Evolutionary conservation across 2,329 filamentous ascomycete genomes (phyloP), one percentile per base, ranked within the genome.

Genomic region (Leptosphaerulina australis): DNA sequence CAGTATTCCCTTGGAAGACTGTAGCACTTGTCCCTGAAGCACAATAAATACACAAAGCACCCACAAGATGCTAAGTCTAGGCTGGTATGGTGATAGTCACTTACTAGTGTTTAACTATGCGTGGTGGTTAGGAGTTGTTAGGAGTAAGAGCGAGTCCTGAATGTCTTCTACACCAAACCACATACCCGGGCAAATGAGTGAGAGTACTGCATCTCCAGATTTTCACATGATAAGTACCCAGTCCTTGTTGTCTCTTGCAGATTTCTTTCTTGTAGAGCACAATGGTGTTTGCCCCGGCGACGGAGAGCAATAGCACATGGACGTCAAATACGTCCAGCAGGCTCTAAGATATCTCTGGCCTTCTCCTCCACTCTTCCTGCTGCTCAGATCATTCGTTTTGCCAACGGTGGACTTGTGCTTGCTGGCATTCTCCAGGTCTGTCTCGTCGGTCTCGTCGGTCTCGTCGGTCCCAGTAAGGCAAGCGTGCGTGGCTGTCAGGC

Each of bases 11-110:
- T 1, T 74, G 72, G 3, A 83, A 77, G 45, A 84, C 81, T 9
- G 82, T 58, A 0, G 77, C 79, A 0, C 81, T 83, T 68, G 83
- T 74, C 0, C 80, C 80, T 4, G 79, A 82, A 0, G 81, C 81
- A 3, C 80, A 77, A 56, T 80, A 82, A 4, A 79, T 47, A 0
- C 80, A 79, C 46, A 79, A 81, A 0, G 80, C 79, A 47, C 83
- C 81, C 1, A 83, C 81, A 0, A 83, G 73, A 55, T 83, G n/a
- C n/a, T n/a, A 84, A 0, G 79, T 74, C 50, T 75, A 77, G 2
- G 83, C 49, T 0, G 81, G 80, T 14, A 83, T 60, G 39, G 77
- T 70, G 5, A 70, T 70, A 2, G 83, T 59, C 46, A 78, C 68
- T 2, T 79, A 62, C 3, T 73, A 67, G 9, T 70, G 59, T 11